A percentile compares a stretch with the other conserved stretches of the same genome.
Conservation (phyloP, 148 eudicot species). For the Polygonum maritimum region DNA sequence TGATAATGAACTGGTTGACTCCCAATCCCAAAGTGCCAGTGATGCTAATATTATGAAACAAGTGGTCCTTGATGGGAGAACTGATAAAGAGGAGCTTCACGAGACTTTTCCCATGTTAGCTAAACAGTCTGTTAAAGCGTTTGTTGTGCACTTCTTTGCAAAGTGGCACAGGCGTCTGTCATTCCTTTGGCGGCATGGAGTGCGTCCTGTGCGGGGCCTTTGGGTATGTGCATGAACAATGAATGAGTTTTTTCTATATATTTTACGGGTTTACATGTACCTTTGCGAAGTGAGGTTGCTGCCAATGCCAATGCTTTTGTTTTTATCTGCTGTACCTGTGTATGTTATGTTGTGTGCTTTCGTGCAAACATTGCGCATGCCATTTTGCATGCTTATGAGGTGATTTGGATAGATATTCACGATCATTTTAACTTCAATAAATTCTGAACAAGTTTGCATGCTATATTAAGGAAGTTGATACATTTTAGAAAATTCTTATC, state of each 20-base stretch:
- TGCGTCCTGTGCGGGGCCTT: constrained; percentile 49
- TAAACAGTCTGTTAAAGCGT: constrained; percentile 64
- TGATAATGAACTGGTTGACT: constrained; percentile 42
- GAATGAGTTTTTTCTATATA: background rate
- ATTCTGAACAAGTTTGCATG: background rate
- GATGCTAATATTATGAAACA: constrained; percentile 34
- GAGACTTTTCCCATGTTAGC: constrained; percentile 48
- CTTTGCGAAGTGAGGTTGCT: background rate
- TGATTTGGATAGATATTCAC: background rate
- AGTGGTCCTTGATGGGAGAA: constrained; percentile 34
- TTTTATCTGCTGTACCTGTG: background rate
- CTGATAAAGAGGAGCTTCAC: constrained; percentile 46
- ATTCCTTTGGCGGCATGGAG: constrained; percentile 62
- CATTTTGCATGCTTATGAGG: background rate
- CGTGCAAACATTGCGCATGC: background rate
- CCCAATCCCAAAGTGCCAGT: constrained; percentile 33
- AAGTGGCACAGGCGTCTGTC: constrained; percentile 85
- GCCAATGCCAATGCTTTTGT: background rate
- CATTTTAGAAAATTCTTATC: background rate
- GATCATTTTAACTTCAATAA: background rate
- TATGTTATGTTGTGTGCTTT: background rate
- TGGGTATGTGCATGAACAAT: constrained; percentile 51
- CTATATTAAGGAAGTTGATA: background rate
- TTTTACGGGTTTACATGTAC: background rate
- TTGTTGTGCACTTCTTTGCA: constrained; percentile 39